These are phyloP conservation scores for Mortierella sp. DNA, from an alignment of 371 early-diverging fungal species.

Conservation along the genomic window DNA sequence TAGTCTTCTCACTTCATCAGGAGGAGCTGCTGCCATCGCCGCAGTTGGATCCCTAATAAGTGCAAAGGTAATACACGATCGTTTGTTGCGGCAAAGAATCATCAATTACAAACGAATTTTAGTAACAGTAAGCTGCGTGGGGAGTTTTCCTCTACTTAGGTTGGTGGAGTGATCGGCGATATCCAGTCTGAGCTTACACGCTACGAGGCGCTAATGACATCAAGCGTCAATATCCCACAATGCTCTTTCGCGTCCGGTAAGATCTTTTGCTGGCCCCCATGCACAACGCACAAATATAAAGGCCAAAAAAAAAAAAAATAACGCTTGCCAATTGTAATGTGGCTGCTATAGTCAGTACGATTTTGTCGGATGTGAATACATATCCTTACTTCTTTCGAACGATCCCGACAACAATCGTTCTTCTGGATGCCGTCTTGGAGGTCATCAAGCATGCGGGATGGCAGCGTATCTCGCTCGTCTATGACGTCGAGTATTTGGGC, in stretches of 20 bases:
- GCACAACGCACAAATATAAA: too few relatives aligned
- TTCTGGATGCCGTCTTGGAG: slow-evolving; percentile 61
- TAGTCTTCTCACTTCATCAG: slow-evolving; percentile 3
- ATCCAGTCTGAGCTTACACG: slow-evolving; percentile 63
- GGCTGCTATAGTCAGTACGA: slow-evolving; percentile 4
- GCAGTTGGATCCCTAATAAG: slow-evolving; percentile 18
- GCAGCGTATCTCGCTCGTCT: slow-evolving; percentile 60
- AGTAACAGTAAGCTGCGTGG: neutral
- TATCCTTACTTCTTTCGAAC: slow-evolving; percentile 69
- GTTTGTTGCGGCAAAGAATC: neutral
- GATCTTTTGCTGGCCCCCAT: too few relatives aligned
- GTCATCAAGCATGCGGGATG: slow-evolving; percentile 60
- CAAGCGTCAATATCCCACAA: slow-evolving; percentile 63
- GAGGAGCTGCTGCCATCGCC: slow-evolving; percentile 35
- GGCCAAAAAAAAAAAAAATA: too few relatives aligned
- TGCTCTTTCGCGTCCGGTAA: slow-evolving; percentile 64
- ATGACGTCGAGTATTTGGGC: slow-evolving; percentile 61
- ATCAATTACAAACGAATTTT: too few relatives aligned
- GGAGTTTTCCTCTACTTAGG: slow-evolving; percentile 9
- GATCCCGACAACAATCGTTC: slow-evolving; percentile 60
- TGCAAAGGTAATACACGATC: slow-evolving; percentile 4
- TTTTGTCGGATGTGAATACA: slow-evolving; percentile 60
- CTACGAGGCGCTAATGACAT: slow-evolving; percentile 66
- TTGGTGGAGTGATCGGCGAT: slow-evolving; percentile 69
- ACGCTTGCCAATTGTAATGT: neutral